Evolutionary conservation across 1,139 yeast genomes (phyloP).

Genomic region (Eremothecium gossypii): DNA sequence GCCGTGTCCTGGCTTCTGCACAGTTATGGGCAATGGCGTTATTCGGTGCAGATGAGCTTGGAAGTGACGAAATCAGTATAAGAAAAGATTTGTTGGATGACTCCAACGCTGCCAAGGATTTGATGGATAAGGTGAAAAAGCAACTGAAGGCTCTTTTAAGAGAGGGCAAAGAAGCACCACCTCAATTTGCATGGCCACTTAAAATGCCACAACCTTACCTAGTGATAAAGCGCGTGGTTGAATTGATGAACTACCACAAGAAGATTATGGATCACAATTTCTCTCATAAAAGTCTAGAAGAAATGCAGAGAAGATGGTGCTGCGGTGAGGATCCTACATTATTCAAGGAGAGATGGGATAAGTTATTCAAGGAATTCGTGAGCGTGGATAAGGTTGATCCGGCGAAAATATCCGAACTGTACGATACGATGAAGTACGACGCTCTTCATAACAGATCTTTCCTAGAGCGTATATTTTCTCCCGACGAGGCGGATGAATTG

Average conservation of each 20-base stretch:
- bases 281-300: slow-evolving; percentile 44
- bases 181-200: slow-evolving; percentile 98
- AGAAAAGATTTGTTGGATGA: slow-evolving; percentile 91
- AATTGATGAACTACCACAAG: slow-evolving; percentile 87
- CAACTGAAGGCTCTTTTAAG: slow-evolving; percentile 87
- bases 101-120: slow-evolving; percentile 94
- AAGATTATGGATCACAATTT: slow-evolving; percentile 79
- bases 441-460: slow-evolving; percentile 92
- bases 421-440: slow-evolving; percentile 97
- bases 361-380: slow-evolving; percentile 83
- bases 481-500: slow-evolving; percentile 42
- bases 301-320: slow-evolving; percentile 83
- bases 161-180: slow-evolving; percentile 97
- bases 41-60: slow-evolving; percentile 62
- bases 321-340: slow-evolving; percentile 90
- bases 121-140: slow-evolving; percentile 97
- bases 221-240: slow-evolving; percentile 89
- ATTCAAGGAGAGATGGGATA: slow-evolving; percentile 96
- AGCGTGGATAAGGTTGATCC: slow-evolving; percentile 97
- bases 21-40: slow-evolving; percentile 79
- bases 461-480: slow-evolving; percentile 71
- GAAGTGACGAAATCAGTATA: slow-evolving; percentile 71
- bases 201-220: slow-evolving; percentile 96
- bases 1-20: slow-evolving; percentile 90
- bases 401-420: slow-evolving; percentile 87